These are phyloP conservation scores for Arachnomyces sp. DNA, from an alignment of 2,329 filamentous ascomycete species.

Conservation along the genomic window DNA sequence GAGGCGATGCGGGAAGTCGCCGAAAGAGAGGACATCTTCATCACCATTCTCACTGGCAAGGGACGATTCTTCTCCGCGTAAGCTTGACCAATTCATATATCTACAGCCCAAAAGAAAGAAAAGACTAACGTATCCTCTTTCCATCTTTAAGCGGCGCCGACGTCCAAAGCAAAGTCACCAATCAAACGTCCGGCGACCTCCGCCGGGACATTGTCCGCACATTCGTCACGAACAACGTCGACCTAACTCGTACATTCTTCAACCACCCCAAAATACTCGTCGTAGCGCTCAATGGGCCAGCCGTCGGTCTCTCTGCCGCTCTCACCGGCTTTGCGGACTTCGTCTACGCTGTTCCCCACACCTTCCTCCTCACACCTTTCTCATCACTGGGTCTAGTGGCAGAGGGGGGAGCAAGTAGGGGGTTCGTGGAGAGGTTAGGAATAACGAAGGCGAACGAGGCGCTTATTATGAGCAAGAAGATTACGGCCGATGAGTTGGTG, in stretches of 20 bases:
- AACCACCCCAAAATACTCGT: conserved; percentile 90
- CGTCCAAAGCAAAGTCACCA: conserved; percentile 51
- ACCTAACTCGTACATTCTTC: conserved; percentile 84
- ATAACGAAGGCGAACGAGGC: conserved; percentile 82
- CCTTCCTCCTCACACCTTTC: conserved; percentile 88
- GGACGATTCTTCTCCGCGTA: conserved; percentile 85
- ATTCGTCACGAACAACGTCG: conserved; percentile 81
- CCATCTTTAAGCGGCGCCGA: conserved; percentile 61
- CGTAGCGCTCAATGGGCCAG: conserved; percentile 84
- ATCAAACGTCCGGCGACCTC: conserved; percentile 34
- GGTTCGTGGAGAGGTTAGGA: conserved; percentile 73
- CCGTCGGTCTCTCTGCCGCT: conserved; percentile 79
- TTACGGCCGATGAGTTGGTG: conserved; percentile 65
- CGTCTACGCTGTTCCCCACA: conserved; percentile 72
- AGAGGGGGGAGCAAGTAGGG: conserved; percentile 74
- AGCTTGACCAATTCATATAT: conserved; percentile 22
- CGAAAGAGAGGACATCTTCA: conserved; percentile 66
- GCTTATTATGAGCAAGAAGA: conserved; percentile 77
- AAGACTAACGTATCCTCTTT: conserved; percentile 3
- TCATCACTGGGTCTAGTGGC: conserved; percentile 81
- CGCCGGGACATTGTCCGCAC: conserved; percentile 56
- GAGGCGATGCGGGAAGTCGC: conserved; percentile 70
- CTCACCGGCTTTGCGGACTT: conserved; percentile 81
- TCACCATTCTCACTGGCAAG: conserved; percentile 77
- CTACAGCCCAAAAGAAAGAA: neutral